A percentile compares a stretch with the other conserved stretches of the same genome.
Evolutionary conservation across 306 rosid species (phyloP).

Genomic region (Lathyrus oleraceus): DNA sequence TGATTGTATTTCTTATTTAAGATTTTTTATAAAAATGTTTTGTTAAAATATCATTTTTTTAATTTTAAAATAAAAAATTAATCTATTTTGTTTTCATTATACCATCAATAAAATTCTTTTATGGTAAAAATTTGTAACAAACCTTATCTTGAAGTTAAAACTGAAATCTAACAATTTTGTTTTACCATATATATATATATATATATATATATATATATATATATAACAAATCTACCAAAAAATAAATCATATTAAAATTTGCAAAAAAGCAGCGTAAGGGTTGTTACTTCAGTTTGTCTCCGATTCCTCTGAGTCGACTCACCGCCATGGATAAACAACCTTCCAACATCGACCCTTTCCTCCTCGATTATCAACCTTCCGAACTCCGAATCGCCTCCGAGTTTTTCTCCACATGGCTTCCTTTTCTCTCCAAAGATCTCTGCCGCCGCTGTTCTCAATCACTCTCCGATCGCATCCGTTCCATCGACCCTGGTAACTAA

Average conservation of each 20-base stretch:
- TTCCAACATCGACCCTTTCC: constrained; percentile 58
- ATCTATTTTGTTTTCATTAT: no score
- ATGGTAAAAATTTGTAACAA: no score
- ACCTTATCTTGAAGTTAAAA: no score
- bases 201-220: no score
- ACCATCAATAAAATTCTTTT: no score
- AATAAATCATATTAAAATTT: not conserved
- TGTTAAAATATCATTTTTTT: no score
- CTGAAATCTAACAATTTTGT: no score
- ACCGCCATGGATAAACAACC: constrained; percentile 42
- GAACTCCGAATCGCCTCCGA: constrained; percentile 88
- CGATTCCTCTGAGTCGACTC: constrained; percentile 36
- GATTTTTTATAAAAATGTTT: no score
- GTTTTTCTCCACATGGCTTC: constrained; percentile 81
- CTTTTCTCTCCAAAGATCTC: constrained; percentile 87
- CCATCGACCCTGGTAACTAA: constrained; percentile 62
- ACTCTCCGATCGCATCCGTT: constrained; percentile 74
- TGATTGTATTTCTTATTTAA: no score
- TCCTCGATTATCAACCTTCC: constrained; percentile 56
- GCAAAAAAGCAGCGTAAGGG: constrained; percentile 1
- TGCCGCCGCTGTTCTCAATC: constrained; percentile 58
- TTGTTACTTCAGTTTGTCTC: not conserved
- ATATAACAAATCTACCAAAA: not conserved
- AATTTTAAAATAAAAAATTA: no score
- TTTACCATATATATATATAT: no score